Evolutionary conservation across 2,329 filamentous ascomycete species (phyloP), one percentile per base, ranked within the genome.

Genomic region (Gremmenia infestans): DNA sequence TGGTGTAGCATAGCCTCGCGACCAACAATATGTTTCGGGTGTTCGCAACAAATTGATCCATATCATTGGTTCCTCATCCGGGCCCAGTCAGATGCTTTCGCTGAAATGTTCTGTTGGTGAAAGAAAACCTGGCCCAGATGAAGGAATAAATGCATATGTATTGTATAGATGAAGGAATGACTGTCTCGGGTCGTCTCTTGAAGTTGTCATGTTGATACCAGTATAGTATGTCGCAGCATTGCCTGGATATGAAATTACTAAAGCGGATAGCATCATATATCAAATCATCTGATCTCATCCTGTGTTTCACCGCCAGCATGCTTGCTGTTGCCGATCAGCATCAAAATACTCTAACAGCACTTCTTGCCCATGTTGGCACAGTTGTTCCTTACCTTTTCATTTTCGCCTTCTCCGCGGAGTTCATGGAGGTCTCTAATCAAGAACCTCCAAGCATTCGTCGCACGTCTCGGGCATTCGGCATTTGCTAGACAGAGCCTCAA

Each of bases 1-100:
- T 56, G 51, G 22, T 49, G 40, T 52, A 42, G 35, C 35, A 28
- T 54, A 49, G 52, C 45, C 43, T 49, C 28, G 15, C 37, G 5
- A 17, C 37, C 37, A 40, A 40, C 37, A 40, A 40, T 7, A 6
- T 40, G 37, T 40, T 40, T 15, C 15, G 14, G 14, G 14, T 40
- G 14, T 40, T 40, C 15, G 37, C n/a, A n/a, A n/a, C n/a, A 15
- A 17, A 17, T 12, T 40, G 37, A 40, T 40, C n/a, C 37, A 32
- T 32, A 4, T 15, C 14, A 40, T 15, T 15, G 37, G 37, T 39
- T 39, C 37, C n/a, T 8, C n/a, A 7, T 39, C 28, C 28, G 28
- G 28, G 8, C 8, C 28, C 28, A 9, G 28, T 32, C 9, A 32
- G 28, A 32, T 32, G 28, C 28, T 32, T 32, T 32, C 28, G 28